Evolutionary conservation across 352 stramenopile genomes (phyloP).

Genomic region (Globisporangium emineosum): DNA sequence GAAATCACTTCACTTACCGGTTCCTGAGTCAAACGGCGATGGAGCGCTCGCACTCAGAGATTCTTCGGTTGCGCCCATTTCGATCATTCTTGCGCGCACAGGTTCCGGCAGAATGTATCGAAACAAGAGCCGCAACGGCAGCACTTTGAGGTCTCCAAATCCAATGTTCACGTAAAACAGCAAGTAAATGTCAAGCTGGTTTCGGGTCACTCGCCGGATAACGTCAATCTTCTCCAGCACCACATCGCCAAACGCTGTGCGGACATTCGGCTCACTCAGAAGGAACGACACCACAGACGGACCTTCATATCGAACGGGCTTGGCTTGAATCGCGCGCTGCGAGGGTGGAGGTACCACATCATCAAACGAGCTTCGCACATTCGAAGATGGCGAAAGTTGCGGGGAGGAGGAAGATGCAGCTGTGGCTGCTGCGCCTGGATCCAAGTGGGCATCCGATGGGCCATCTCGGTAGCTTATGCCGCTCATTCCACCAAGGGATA

Average conservation of each 20-base stretch:
- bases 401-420: not conserved
- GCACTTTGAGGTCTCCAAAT: constrained; percentile 43
- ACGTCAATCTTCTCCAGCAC: constrained; percentile 83
- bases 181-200: constrained; percentile 66
- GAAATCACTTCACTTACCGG: constrained; percentile 28
- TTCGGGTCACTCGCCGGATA: constrained; percentile 47
- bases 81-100: constrained; percentile 57
- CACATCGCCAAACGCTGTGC: constrained; percentile 76
- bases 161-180: constrained; percentile 74
- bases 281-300: constrained; percentile 65
- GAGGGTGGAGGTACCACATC: not conserved
- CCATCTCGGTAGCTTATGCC: constrained; percentile 19
- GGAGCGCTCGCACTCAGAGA: constrained; percentile 63
- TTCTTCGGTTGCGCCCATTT: constrained; percentile 69
- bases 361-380: constrained; percentile 16
- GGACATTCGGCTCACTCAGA: constrained; percentile 54
- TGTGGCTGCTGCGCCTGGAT: constrained; percentile 7
- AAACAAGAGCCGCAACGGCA: constrained; percentile 74
- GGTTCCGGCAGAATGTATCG: constrained; percentile 64
- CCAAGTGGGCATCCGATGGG: not conserved
- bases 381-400: constrained; percentile 1
- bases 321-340: constrained; percentile 25
- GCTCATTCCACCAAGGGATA: constrained; percentile 22
- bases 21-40: constrained; percentile 60
- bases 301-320: constrained; percentile 67